These are phyloP conservation scores for Corinectria fuckeliana DNA, from an alignment of 2,329 filamentous ascomycete genomes.

Conservation along the genomic window DNA sequence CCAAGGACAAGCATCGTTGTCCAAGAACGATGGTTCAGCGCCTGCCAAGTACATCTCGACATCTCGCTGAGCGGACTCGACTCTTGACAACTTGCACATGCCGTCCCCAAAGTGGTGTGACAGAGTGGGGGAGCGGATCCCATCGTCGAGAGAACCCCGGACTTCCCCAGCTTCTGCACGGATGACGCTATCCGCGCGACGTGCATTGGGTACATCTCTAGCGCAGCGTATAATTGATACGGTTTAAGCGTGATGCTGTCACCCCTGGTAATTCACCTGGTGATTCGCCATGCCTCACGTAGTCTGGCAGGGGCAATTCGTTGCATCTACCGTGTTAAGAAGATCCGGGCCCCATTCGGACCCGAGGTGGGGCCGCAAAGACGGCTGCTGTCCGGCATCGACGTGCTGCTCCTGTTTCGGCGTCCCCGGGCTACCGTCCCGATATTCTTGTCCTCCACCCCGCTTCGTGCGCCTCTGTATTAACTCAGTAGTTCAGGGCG, in stretches of 20 bases:
- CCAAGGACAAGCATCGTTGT: background rate
- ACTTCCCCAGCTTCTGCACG: slow-evolving; percentile 5
- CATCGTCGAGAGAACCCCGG: background rate
- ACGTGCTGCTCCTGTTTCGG: background rate
- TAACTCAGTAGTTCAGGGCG: too few species aligned
- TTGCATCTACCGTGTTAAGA: too few species aligned
- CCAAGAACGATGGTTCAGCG: background rate
- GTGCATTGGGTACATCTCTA: background rate
- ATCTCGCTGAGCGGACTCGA: background rate
- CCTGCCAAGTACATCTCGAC: background rate
- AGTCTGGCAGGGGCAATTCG: background rate
- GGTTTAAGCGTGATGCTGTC: background rate
- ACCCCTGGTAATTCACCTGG: background rate
- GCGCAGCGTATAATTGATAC: background rate
- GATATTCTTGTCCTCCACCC: background rate
- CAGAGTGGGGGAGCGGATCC: background rate
- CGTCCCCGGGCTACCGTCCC: background rate
- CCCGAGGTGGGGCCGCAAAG: background rate
- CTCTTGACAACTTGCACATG: background rate
- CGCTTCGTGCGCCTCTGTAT: background rate
- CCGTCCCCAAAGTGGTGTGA: slow-evolving; percentile 1
- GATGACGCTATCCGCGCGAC: slow-evolving; percentile 10
- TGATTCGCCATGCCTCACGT: background rate
- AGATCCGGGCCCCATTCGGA: background rate
- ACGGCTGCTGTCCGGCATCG: background rate